These are phyloP conservation scores for Coemansia sp. DNA, from an alignment of 192 early-diverging fungal species.

Conservation along the genomic window DNA sequence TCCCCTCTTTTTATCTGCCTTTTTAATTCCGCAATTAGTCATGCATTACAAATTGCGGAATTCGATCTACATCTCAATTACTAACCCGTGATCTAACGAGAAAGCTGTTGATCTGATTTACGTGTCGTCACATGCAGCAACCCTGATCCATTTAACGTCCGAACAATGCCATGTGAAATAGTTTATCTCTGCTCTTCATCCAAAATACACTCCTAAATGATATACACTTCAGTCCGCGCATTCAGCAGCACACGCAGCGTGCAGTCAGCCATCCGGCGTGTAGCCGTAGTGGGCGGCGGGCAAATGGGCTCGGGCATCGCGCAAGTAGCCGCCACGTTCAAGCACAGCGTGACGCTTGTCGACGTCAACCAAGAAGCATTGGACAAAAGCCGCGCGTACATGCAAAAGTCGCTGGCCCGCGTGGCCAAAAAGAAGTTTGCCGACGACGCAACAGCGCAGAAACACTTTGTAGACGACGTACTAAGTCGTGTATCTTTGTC, in stretches of 20 bases:
- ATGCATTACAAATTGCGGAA: too few species aligned
- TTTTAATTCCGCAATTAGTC: too few species aligned
- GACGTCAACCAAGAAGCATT: constrained; percentile 73
- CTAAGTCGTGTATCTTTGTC: constrained; percentile 65
- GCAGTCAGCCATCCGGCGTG: constrained; percentile 27
- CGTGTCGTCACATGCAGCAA: too few species aligned
- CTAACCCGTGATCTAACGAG: too few species aligned
- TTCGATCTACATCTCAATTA: too few species aligned
- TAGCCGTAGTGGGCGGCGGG: constrained; percentile 86
- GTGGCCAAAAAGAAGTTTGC: constrained; percentile 88
- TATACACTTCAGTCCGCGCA: background rate
- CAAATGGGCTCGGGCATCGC: constrained; percentile 88
- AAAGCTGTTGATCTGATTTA: too few species aligned
- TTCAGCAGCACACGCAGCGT: constrained; percentile 3
- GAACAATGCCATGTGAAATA: too few species aligned
- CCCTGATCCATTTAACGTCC: too few species aligned
- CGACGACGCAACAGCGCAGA: constrained; percentile 66
- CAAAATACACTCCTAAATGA: background rate
- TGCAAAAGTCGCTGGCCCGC: constrained; percentile 78
- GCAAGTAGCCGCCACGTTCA: constrained; percentile 81
- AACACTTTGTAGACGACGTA: constrained; percentile 69
- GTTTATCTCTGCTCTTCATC: background rate
- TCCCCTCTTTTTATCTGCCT: too few species aligned
- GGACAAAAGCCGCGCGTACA: constrained; percentile 79
- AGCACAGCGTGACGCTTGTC: constrained; percentile 83